These are phyloP conservation scores for Colletotrichum chrysophilum DNA, from an alignment of 2,329 filamentous ascomycete genomes.

Conservation along the genomic window DNA sequence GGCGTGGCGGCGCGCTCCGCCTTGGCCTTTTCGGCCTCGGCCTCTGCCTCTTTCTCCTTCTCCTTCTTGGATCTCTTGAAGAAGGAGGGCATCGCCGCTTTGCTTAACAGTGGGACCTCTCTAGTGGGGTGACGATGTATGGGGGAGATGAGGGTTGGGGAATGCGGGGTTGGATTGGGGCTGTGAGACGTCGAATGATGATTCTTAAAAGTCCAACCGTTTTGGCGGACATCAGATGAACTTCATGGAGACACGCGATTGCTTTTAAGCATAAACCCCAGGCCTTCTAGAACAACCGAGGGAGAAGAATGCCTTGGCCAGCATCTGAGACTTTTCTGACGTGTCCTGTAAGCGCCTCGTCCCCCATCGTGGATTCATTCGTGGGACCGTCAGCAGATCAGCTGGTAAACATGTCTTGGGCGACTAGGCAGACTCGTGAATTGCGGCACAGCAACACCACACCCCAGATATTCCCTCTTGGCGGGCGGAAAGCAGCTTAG, in stretches of 20 bases:
- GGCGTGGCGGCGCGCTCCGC: conserved; percentile 10
- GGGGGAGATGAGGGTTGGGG: neutral
- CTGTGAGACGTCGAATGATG: neutral
- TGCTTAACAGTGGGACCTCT: neutral
- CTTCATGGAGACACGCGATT: neutral
- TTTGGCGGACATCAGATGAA: neutral
- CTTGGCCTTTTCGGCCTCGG: conserved; percentile 1
- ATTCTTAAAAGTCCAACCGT: neutral
- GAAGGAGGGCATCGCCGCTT: conserved; percentile 4
- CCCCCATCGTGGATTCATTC: neutral
- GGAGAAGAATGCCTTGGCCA: neutral
- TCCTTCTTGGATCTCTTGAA: conserved; percentile 15
- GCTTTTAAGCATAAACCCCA: neutral
- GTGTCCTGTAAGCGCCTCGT: neutral
- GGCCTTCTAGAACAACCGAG: neutral
- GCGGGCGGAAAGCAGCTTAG: neutral
- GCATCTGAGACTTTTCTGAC: neutral
- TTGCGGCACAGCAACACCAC: neutral
- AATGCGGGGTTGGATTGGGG: neutral
- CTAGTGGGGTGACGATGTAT: neutral
- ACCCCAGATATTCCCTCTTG: neutral
- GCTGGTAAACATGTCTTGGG: neutral
- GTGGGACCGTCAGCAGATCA: neutral
- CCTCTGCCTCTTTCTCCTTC: conserved; percentile 8
- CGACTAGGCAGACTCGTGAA: neutral